phyloP scores from a whole-genome alignment of 345 rosid genomes.

The Luvunga scandens region DNA sequence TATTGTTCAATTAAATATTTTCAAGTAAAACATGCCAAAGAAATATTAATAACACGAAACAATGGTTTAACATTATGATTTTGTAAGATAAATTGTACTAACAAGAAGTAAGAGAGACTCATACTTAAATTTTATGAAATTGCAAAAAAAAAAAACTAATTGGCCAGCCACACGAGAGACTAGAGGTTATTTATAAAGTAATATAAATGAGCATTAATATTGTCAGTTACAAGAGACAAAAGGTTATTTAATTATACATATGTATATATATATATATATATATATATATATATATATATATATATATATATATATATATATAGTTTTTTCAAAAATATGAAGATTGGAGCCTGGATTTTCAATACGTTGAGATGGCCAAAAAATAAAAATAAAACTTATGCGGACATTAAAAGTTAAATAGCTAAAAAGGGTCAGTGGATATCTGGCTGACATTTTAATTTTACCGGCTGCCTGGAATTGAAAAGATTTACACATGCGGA shows the following conservation, averaged over 20 bases:
- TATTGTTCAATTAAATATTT: no score
- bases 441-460: conserved; percentile 3
- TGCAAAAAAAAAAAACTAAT: background rate
- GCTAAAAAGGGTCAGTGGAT: background rate
- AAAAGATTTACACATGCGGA: conserved; percentile 31
- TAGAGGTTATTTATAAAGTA: background rate
- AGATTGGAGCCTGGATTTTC: background rate
- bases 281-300: no score
- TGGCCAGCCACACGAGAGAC: background rate
- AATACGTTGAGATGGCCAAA: background rate
- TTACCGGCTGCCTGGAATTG: background rate
- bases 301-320: no score
- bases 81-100: background rate
- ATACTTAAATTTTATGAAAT: background rate
- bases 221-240: no score
- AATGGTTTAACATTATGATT: no score
- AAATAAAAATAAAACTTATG: background rate
- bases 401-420: no score
- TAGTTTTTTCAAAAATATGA: background rate
- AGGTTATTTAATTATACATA: no score
- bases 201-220: background rate
- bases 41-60: no score
- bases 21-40: no score
- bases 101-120: background rate
- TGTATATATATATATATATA: no score